A percentile compares a stretch with the other conserved stretches of the same genome.
Evolutionary conservation across 352 stramenopile species (phyloP).

Genomic region (Globisporangium solare): DNA sequence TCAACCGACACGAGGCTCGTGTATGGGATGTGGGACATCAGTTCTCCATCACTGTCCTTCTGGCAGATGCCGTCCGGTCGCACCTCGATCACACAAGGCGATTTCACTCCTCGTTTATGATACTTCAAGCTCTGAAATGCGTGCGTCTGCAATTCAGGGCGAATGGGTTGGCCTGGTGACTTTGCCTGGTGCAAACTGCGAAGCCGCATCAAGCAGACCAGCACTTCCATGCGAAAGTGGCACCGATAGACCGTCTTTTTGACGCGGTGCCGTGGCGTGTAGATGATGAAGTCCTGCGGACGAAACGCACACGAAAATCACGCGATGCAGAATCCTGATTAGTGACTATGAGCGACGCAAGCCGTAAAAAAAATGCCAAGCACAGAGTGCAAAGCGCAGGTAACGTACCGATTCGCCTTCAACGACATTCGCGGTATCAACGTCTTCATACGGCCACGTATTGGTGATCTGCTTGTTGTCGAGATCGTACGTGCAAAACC

Average conservation of each 20-base stretch:
- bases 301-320: background rate
- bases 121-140: constrained; percentile 59
- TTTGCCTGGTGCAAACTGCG: constrained; percentile 58
- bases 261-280: constrained; percentile 67
- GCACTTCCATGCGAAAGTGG: constrained; percentile 78
- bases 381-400: background rate
- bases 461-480: constrained; percentile 76
- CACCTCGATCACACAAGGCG: constrained; percentile 62
- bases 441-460: constrained; percentile 77
- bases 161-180: constrained; percentile 15
- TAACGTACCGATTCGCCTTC: constrained; percentile 56
- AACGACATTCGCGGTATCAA: constrained; percentile 50
- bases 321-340: background rate
- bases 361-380: background rate
- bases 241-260: constrained; percentile 83
- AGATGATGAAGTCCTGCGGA: constrained; percentile 58
- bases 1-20: constrained; percentile 82
- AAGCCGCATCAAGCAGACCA: constrained; percentile 74
- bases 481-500: constrained; percentile 67
- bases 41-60: constrained; percentile 61
- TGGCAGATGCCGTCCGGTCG: constrained; percentile 73
- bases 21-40: constrained; percentile 80
- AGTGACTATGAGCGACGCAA: background rate
- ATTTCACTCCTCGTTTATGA: constrained; percentile 53
- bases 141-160: constrained; percentile 46